Evolutionary conservation across 352 stramenopile genomes (phyloP), one percentile per base, ranked within the genome.

Genomic region (Phytopythium helicoides): DNA sequence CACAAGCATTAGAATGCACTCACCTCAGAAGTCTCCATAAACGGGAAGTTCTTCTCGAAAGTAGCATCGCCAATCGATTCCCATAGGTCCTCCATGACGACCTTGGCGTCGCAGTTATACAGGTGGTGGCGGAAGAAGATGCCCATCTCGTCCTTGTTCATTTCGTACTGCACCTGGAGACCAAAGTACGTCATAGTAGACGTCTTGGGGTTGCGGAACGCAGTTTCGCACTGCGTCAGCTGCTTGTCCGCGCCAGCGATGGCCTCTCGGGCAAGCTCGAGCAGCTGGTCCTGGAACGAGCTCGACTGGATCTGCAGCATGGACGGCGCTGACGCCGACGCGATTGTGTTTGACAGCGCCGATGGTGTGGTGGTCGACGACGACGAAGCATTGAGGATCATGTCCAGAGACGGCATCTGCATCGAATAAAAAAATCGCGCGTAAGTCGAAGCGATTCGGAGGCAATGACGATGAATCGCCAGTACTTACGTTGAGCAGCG

Each of bases 171-270:
- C 36, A 95, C 85, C 47, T 92, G 76, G 26, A 95, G 63, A 5
- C 85, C 85, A 55, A 95, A 92, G 68, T 95, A 95, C 22, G 80
- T 92, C 82, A 95, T 95, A 25, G 84, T 93, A 6, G 82, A 86
- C 47, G 89, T 92, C 62, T 89, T 91, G 1, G 85, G 85, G 39
- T 78, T 86, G 33, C 76, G 76, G 64, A 95, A 95, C 3, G 82
- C 66, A 19, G 76, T 57, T 40, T 94, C 83, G 55, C 85, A 91
- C 22, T 88, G 67, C 40, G 76, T 62, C 3, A 93, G 64, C 34
- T 87, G 76, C 54, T 88, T 84, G 26, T 89, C 82, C 0, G 76
- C 60, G 23, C 56, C 65, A 7, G 54, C 25, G 67, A 93, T 90
- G 11, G 76, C 63, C 37, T 92, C 80, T 5, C 76, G 64, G 6